These are phyloP conservation scores for Cladosporium sp. DNA, from an alignment of 2,329 filamentous ascomycete species.

Conservation along the genomic window DNA sequence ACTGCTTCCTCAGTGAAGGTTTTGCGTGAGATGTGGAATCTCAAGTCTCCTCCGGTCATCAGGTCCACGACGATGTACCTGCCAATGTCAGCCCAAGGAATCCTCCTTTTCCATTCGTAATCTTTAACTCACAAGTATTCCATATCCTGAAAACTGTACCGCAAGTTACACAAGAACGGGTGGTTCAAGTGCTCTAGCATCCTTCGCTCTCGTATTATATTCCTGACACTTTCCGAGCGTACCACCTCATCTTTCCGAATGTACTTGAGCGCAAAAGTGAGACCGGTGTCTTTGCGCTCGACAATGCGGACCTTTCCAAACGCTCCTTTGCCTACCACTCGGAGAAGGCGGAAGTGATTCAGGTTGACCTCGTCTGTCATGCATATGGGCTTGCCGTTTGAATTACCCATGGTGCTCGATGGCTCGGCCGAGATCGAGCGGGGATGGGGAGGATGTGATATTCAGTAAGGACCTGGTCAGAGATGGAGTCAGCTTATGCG, in stretches of 20 bases:
- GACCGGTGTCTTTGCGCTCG: constrained; percentile 87
- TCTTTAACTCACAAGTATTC: constrained; percentile 75
- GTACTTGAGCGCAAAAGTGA: constrained; percentile 96
- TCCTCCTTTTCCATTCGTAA: not conserved
- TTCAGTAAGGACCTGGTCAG: constrained; percentile 5
- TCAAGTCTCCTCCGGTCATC: constrained; percentile 94
- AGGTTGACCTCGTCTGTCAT: constrained; percentile 95
- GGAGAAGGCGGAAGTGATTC: constrained; percentile 90
- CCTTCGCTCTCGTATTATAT: constrained; percentile 92
- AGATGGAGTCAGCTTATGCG: not conserved
- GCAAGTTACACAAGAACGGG: constrained; percentile 94
- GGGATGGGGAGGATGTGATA: not conserved
- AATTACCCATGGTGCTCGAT: constrained; percentile 71
- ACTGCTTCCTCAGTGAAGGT: constrained; percentile 97
- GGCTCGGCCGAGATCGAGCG: not conserved
- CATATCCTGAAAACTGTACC: constrained; percentile 98
- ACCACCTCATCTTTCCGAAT: constrained; percentile 99
- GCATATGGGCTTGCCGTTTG: constrained; percentile 86
- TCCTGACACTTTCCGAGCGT: constrained; percentile 92
- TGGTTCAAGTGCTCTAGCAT: constrained; percentile 99
- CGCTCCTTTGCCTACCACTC: constrained; percentile 93
- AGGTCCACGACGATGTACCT: constrained; percentile 92
- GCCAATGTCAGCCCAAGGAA: constrained; percentile 4
- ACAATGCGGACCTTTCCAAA: constrained; percentile 99
- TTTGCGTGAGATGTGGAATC: constrained; percentile 96